Evolutionary conservation across 2,329 filamentous ascomycete genomes (phyloP).

Genomic region (Endoconidiophora laricicola): DNA sequence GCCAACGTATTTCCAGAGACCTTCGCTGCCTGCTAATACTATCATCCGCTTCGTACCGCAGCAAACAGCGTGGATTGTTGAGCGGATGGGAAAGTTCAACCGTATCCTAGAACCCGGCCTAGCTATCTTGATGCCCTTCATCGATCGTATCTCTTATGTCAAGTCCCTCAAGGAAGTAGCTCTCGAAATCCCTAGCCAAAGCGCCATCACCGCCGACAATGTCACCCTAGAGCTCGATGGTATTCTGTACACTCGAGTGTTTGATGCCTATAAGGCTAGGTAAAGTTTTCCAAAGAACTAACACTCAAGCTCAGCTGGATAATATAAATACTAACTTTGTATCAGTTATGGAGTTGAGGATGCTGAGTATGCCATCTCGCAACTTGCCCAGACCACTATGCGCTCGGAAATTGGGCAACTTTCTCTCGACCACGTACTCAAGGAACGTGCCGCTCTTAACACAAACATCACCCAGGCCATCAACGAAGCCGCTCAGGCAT

Average conservation of each 20-base stretch:
- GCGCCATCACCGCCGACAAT: constrained; percentile 95
- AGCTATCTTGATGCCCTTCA: constrained; percentile 71
- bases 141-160: constrained; percentile 95
- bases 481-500: constrained; percentile 92
- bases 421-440: constrained; percentile 89
- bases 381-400: constrained; percentile 97
- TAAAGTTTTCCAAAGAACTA: constrained; percentile 25
- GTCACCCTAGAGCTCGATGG: constrained; percentile 93
- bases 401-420: constrained; percentile 95
- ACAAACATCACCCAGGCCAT: constrained; percentile 97
- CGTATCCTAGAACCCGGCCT: constrained; percentile 84
- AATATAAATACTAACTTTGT: not conserved
- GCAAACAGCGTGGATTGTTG: constrained; percentile 98
- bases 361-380: constrained; percentile 94
- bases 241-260: constrained; percentile 86
- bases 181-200: constrained; percentile 93
- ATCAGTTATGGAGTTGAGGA: constrained; percentile 90
- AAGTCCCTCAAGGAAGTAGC: constrained; percentile 93
- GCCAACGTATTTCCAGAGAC: constrained; percentile 65
- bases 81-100: constrained; percentile 97
- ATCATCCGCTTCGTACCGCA: constrained; percentile 95
- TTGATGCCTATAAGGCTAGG: constrained; percentile 97
- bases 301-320: not conserved
- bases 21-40: constrained; percentile 74
- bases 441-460: constrained; percentile 91